Percentiles rank a stretch among this genome's conserved stretches.
phyloP scores from a whole-genome alignment of 352 stramenopile species.

The Globisporangium paroecandrum region DNA sequence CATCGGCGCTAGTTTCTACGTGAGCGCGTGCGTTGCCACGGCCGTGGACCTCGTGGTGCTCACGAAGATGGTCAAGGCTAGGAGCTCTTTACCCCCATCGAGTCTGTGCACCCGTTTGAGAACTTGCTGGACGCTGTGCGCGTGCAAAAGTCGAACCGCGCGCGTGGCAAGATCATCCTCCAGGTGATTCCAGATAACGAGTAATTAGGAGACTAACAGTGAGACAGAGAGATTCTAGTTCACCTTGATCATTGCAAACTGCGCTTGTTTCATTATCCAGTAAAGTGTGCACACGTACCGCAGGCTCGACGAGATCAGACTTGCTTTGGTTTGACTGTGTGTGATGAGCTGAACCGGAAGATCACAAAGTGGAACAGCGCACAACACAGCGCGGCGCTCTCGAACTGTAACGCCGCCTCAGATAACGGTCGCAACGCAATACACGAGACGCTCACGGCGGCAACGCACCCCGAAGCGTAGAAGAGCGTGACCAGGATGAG shows the following conservation, averaged over 20 bases:
- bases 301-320: neutral
- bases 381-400: slow-evolving; percentile 34
- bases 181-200: neutral
- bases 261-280: neutral
- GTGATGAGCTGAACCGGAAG: slow-evolving; percentile 13
- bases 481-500: slow-evolving; percentile 59
- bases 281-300: neutral
- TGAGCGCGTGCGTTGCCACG: neutral
- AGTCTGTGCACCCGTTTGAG: slow-evolving; percentile 5
- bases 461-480: slow-evolving; percentile 33
- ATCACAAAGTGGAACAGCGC: slow-evolving; percentile 52
- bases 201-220: neutral
- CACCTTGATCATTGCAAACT: neutral
- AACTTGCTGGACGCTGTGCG: neutral
- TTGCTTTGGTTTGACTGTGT: neutral
- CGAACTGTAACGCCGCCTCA: slow-evolving; percentile 46
- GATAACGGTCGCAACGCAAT: slow-evolving; percentile 41
- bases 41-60: neutral
- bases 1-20: neutral
- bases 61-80: neutral
- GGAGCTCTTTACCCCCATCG: neutral
- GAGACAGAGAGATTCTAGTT: neutral
- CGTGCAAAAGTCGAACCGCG: neutral
- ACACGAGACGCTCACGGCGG: slow-evolving; percentile 34
- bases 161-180: slow-evolving; percentile 7